These are phyloP conservation scores for Aeminium ludgeri DNA, from an alignment of 495 filamentous ascomycete species.

Conservation along the genomic window DNA sequence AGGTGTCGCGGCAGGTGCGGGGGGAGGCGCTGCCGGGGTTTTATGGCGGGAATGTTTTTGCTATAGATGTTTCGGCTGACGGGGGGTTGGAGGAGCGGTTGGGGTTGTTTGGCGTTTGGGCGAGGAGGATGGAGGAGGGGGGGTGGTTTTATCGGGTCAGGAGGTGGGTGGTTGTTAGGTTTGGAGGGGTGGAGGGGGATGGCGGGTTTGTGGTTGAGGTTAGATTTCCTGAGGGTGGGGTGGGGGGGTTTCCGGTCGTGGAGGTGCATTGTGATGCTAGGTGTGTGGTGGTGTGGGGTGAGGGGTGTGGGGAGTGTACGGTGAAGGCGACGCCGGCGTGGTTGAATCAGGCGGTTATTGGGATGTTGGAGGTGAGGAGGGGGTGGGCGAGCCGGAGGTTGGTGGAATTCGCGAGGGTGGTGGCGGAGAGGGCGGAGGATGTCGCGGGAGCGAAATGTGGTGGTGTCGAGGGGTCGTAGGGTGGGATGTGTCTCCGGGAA, in stretches of 20 bases:
- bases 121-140: not conserved
- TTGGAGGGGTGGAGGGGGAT: not conserved
- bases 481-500: too few relatives aligned
- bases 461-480: too few relatives aligned
- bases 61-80: slow-evolving; percentile 5
- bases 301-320: not conserved
- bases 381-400: not conserved
- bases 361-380: not conserved
- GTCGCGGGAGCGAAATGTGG: slow-evolving; percentile 1
- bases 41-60: slow-evolving; percentile 13
- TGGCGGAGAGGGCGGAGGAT: not conserved
- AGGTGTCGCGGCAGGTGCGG: slow-evolving; percentile 8
- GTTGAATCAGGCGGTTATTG: slow-evolving; percentile 7
- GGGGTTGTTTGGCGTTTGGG: not conserved
- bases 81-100: too few relatives aligned
- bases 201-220: not conserved
- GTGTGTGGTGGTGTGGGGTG: slow-evolving; percentile 1
- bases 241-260: not conserved
- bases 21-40: slow-evolving; percentile 11
- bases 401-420: not conserved
- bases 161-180: not conserved
- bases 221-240: not conserved
- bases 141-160: slow-evolving; percentile 7
- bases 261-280: slow-evolving; percentile 9
- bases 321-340: slow-evolving; percentile 4